A percentile compares a stretch with the other conserved stretches of the same genome.
phyloP scores from a whole-genome alignment of 2,329 filamentous ascomycete genomes.

The Ophiosphaerella korrae region DNA sequence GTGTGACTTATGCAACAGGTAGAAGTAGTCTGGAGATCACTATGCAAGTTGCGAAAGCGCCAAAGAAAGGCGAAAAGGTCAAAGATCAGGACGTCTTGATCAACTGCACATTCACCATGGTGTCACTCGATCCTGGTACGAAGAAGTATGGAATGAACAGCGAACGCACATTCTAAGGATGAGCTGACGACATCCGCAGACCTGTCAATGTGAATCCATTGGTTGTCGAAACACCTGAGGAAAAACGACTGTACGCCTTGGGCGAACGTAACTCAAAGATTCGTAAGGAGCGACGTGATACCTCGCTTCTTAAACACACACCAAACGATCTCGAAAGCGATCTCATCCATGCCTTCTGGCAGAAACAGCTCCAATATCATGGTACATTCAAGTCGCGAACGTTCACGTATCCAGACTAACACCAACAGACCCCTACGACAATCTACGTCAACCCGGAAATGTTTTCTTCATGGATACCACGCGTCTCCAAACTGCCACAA shows the following conservation, averaged over 20 bases:
- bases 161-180: neutral
- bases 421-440: conserved; percentile 58
- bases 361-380: conserved; percentile 68
- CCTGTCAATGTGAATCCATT: conserved; percentile 67
- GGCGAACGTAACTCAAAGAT: conserved; percentile 70
- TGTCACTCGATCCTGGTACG: conserved; percentile 70
- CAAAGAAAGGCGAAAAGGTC: conserved; percentile 60
- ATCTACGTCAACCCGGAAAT: conserved; percentile 61
- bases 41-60: conserved; percentile 72
- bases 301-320: conserved; percentile 67
- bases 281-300: conserved; percentile 67
- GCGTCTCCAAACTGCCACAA: conserved; percentile 67
- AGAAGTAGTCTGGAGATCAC: conserved; percentile 76
- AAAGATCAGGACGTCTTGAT: conserved; percentile 68
- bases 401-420: neutral
- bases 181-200: conserved; percentile 33
- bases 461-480: conserved; percentile 67
- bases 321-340: conserved; percentile 74
- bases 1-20: conserved; percentile 73
- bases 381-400: conserved; percentile 42
- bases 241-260: conserved; percentile 65
- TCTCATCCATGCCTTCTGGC: conserved; percentile 75
- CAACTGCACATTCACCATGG: conserved; percentile 79
- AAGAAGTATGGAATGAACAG: conserved; percentile 56
- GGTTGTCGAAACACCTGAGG: conserved; percentile 66